Evolutionary conservation across 1,284 basidiomycete species (phyloP).

Genomic region (Fistulina hepatica): DNA sequence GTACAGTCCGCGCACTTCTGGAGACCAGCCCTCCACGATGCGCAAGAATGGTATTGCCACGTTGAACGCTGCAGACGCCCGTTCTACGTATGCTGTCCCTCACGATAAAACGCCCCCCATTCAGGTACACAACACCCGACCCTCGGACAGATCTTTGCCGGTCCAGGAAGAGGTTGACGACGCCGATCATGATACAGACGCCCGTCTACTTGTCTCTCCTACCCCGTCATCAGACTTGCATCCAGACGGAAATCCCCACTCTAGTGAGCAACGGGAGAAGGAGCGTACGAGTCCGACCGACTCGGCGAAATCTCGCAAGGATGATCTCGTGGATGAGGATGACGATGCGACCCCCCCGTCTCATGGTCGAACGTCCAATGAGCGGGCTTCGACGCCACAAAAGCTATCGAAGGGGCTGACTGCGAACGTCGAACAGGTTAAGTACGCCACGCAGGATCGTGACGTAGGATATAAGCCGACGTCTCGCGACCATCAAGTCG

Average conservation of each 20-base stretch:
- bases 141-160: slow-evolving; percentile 64
- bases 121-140: slow-evolving; percentile 39
- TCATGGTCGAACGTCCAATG: slow-evolving; percentile 24
- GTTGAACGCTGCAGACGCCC: slow-evolving; percentile 25
- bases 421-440: too few species aligned
- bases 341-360: slow-evolving; percentile 69
- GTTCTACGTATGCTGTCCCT: slow-evolving; percentile 35
- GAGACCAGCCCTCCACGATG: too few species aligned
- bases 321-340: slow-evolving; percentile 29
- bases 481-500: too few species aligned
- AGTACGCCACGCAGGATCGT: too few species aligned
- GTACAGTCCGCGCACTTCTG: too few species aligned
- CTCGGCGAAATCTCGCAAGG: slow-evolving; percentile 29
- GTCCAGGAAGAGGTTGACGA: slow-evolving; percentile 70
- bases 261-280: slow-evolving; percentile 23
- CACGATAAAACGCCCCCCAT: slow-evolving; percentile 44
- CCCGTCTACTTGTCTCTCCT: slow-evolving; percentile 32
- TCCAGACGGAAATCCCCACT: slow-evolving; percentile 32
- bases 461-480: too few species aligned
- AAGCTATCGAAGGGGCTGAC: too few species aligned
- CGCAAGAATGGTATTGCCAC: too few species aligned
- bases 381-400: slow-evolving; percentile 22
- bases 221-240: slow-evolving; percentile 46
- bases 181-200: slow-evolving; percentile 18
- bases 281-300: slow-evolving; percentile 37